Percentiles rank a stretch among this genome's conserved stretches.
Conservation (phyloP, 2,329 filamentous ascomycete genomes). For the Thielaviopsis populi region DNA sequence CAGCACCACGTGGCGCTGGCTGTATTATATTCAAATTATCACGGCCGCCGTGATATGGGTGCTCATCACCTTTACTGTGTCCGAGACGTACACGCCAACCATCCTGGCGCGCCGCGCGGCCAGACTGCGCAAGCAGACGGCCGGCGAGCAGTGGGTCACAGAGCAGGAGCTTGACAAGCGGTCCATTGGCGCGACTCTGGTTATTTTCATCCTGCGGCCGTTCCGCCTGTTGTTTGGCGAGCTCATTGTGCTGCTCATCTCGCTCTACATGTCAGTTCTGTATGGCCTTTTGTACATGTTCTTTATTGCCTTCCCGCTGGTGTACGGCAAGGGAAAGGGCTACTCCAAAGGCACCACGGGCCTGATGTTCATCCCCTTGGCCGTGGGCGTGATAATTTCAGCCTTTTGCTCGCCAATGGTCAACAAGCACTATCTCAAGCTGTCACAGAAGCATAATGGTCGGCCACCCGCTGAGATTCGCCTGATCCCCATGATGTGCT, state of each 20-base stretch:
- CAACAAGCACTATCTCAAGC: conserved; percentile 64
- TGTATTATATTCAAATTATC: conserved; percentile 80
- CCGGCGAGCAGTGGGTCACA: conserved; percentile 54
- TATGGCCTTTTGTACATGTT: conserved; percentile 66
- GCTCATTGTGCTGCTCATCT: conserved; percentile 71
- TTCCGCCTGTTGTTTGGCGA: conserved; percentile 76
- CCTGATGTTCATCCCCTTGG: conserved; percentile 75
- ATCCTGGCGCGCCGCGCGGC: conserved; percentile 56
- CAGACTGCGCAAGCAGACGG: conserved; percentile 55
- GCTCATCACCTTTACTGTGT: conserved; percentile 73
- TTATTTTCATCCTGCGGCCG: conserved; percentile 63
- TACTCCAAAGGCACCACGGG: conserved; percentile 60
- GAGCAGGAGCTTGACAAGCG: conserved; percentile 66
- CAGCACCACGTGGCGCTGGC: conserved; percentile 60
- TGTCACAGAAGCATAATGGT: conserved; percentile 48
- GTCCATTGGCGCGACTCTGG: conserved; percentile 51
- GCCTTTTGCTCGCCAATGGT: conserved; percentile 55
- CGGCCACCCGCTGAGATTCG: conserved; percentile 63
- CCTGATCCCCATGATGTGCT: conserved; percentile 68
- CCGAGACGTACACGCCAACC: conserved; percentile 74
- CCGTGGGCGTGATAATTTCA: conserved; percentile 51
- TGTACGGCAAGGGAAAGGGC: conserved; percentile 68
- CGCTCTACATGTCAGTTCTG: conserved; percentile 71
- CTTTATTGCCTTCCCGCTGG: conserved; percentile 53
- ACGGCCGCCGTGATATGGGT: conserved; percentile 53